Conservation (phyloP, 2,329 filamentous ascomycete genomes). For the Cordyceps cateniannulata region DNA sequence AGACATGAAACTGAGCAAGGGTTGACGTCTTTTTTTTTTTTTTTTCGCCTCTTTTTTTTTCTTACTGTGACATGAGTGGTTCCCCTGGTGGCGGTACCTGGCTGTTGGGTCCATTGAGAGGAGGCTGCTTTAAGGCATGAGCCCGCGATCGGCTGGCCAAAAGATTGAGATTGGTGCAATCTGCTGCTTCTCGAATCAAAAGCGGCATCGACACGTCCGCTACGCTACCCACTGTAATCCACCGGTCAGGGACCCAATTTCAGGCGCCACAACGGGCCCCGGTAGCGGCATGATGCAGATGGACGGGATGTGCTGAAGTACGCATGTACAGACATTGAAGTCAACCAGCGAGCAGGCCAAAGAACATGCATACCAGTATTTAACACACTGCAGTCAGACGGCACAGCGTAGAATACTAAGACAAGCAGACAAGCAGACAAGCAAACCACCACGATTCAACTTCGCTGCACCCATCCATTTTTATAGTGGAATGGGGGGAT, state of each 20-base stretch:
- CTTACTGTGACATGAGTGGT: neutral
- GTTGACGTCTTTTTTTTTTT: neutral
- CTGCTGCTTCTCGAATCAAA: neutral
- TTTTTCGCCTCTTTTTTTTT: neutral
- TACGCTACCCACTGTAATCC: neutral
- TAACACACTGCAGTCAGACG: no score
- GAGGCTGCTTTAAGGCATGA: neutral
- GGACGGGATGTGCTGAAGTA: no score
- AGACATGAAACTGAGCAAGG: constrained; percentile 9
- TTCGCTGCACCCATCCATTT: no score
- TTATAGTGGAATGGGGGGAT: no score
- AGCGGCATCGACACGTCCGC: neutral
- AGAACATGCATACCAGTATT: no score
- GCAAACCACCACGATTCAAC: no score
- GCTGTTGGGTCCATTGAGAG: neutral
- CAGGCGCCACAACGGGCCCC: neutral
- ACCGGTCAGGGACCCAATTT: neutral
- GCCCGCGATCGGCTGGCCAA: neutral
- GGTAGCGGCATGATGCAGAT: neutral
- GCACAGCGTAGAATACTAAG: no score
- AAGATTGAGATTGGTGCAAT: neutral
- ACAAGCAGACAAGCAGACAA: no score
- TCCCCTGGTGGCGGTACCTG: neutral
- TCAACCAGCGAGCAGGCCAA: no score
- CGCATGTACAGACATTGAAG: no score